Evolutionary conservation across 495 filamentous ascomycete genomes (phyloP).

Genomic region (Penicillium arizonense): DNA sequence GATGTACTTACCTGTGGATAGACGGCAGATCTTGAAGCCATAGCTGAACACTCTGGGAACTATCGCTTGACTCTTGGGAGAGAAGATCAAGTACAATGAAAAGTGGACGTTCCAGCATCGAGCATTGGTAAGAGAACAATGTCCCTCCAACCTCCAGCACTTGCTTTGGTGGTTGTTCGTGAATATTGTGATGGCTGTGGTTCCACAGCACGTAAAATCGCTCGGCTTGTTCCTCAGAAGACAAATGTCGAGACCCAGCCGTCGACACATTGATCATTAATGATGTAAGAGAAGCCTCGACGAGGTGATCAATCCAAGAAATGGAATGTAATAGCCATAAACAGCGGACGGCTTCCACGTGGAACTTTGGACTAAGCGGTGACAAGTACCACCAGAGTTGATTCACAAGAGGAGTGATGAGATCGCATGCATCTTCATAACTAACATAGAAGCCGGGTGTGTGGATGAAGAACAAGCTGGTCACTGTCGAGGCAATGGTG

Average conservation of each 20-base stretch:
- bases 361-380: conserved; percentile 79
- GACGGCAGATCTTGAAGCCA: conserved; percentile 77
- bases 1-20: conserved; percentile 36
- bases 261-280: conserved; percentile 58
- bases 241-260: conserved; percentile 24
- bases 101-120: conserved; percentile 78
- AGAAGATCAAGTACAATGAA: conserved; percentile 82
- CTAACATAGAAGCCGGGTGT: conserved; percentile 47
- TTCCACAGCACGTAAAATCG: conserved; percentile 77
- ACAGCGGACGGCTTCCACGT: conserved; percentile 85
- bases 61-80: conserved; percentile 66
- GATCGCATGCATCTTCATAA: conserved; percentile 56
- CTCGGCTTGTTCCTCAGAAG: conserved; percentile 36
- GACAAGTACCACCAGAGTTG: conserved; percentile 79
- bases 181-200: conserved; percentile 67
- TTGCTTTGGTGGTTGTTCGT: conserved; percentile 52
- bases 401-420: conserved; percentile 66
- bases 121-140: conserved; percentile 38
- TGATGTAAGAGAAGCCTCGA: conserved; percentile 78
- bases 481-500: conserved; percentile 60
- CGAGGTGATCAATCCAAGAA: conserved; percentile 52
- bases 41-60: conserved; percentile 70
- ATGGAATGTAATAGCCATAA: conserved; percentile 80
- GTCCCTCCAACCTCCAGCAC: conserved; percentile 41
- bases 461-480: conserved; percentile 58